These are phyloP conservation scores for Sugiyamaella marilandica DNA, from an alignment of 805 yeast genomes.

Conservation along the genomic window DNA sequence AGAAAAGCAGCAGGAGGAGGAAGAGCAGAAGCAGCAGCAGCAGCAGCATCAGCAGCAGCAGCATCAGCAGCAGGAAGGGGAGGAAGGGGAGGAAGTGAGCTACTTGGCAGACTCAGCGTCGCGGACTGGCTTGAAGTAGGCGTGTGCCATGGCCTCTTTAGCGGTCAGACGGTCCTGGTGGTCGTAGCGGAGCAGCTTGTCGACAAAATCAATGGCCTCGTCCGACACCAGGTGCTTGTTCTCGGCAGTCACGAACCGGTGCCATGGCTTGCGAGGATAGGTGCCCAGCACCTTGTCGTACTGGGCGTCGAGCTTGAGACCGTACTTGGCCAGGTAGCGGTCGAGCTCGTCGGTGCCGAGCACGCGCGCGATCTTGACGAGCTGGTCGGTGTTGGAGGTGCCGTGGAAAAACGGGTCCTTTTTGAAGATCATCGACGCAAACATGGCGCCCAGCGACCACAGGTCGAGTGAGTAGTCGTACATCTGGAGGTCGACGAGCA, in stretches of 20 bases:
- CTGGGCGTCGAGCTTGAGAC: conserved; percentile 64
- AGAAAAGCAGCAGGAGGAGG: background rate
- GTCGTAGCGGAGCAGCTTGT: conserved; percentile 73
- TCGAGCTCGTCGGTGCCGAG: conserved; percentile 79
- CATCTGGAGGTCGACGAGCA: conserved; percentile 76
- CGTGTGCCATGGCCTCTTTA: conserved; percentile 77
- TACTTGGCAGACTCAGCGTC: conserved; percentile 14
- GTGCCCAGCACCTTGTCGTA: conserved; percentile 67
- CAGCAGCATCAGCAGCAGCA: background rate
- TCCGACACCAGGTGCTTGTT: conserved; percentile 64
- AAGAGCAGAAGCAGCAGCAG: background rate
- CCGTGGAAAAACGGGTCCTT: conserved; percentile 93
- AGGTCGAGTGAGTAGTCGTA: conserved; percentile 89
- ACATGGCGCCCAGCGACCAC: conserved; percentile 93
- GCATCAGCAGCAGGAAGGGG: conserved; percentile 4
- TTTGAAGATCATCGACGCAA: conserved; percentile 85
- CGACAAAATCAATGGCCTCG: conserved; percentile 77
- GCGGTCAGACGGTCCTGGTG: conserved; percentile 88
- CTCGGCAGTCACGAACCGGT: conserved; percentile 60
- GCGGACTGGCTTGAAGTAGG: conserved; percentile 34
- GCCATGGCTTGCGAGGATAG: conserved; percentile 86
- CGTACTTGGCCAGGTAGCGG: conserved; percentile 65
- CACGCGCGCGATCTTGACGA: conserved; percentile 82
- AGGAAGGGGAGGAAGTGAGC: background rate
- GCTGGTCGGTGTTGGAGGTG: conserved; percentile 82